Evolutionary conservation across 31 red algal genomes (phyloP).

Genomic region (Asparagopsis taxiformis): DNA sequence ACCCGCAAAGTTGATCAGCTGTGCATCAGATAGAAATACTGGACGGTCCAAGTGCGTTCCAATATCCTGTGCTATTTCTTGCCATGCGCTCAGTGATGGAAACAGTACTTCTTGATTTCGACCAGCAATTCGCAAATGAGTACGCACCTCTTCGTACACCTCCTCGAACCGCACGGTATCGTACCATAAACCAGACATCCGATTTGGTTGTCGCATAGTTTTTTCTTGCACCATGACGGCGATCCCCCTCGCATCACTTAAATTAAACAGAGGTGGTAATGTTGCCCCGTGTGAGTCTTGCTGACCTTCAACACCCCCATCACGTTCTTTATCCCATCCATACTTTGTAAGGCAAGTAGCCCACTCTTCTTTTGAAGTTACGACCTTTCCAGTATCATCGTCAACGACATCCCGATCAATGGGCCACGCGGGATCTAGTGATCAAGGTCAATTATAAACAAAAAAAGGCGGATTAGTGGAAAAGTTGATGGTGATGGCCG

Average conservation of each 20-base stretch:
- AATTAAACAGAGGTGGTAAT: conserved; percentile 5
- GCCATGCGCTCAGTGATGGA: conserved; percentile 25
- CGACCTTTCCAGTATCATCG: background rate
- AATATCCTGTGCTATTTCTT: conserved; percentile 38
- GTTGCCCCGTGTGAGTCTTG: conserved; percentile 42
- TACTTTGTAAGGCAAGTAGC: conserved; percentile 15
- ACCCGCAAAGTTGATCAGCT: conserved; percentile 1
- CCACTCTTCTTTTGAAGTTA: conserved; percentile 37
- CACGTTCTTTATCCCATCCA: no score
- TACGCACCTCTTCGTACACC: conserved; percentile 8
- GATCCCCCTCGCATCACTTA: conserved; percentile 9
- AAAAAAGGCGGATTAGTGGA: no score
- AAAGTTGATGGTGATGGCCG: no score
- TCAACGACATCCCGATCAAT: conserved; percentile 4
- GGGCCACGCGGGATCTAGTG: background rate
- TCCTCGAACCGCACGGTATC: conserved; percentile 34
- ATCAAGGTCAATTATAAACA: no score
- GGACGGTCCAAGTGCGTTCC: conserved; percentile 17
- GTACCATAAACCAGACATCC: conserved; percentile 57
- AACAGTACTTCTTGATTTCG: conserved; percentile 13
- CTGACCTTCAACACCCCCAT: conserved; percentile 33
- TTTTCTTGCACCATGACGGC: conserved; percentile 36
- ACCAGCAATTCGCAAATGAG: background rate
- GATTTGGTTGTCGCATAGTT: conserved; percentile 21
- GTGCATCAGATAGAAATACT: conserved; percentile 17